These are phyloP conservation scores for Neltuma alba DNA, from an alignment of 306 rosid genomes.

Conservation along the genomic window DNA sequence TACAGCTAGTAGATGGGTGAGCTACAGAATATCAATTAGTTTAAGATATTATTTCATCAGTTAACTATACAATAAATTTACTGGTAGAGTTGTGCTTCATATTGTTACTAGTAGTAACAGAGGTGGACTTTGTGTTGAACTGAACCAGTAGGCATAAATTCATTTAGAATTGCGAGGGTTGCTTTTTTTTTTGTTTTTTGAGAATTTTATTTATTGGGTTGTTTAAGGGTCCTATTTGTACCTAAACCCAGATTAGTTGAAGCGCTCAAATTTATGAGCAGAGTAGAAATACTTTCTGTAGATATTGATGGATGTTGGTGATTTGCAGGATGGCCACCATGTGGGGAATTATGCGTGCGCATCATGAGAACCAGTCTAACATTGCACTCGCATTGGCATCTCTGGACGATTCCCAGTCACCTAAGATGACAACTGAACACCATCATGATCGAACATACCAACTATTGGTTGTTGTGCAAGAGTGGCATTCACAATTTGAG, in stretches of 20 bases:
- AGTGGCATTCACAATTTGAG: conserved; percentile 55
- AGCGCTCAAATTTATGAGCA: neutral
- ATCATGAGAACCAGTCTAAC: conserved; percentile 50
- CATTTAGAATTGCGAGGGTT: neutral
- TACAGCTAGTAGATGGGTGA: conserved; percentile 82
- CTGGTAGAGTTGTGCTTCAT: neutral
- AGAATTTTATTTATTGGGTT: neutral
- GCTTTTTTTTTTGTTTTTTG: neutral
- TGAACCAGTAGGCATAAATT: neutral
- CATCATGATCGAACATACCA: conserved; percentile 64
- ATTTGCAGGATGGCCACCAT: conserved; percentile 64
- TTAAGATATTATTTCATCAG: neutral
- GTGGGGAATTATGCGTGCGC: conserved; percentile 55
- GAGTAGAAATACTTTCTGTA: neutral
- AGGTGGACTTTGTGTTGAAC: neutral
- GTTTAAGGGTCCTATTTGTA: neutral
- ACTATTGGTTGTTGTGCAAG: conserved; percentile 54
- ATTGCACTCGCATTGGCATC: conserved; percentile 34
- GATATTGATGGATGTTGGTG: neutral
- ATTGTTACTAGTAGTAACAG: neutral
- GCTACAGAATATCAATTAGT: conserved; percentile 40
- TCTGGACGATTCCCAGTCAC: conserved; percentile 54
- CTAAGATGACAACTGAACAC: conserved; percentile 62
- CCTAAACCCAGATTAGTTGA: neutral
- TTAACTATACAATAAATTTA: neutral